Base-by-base conservation (phyloP, 2,329 filamentous ascomycete species). In the Ambrosiella beaveri region DNA sequence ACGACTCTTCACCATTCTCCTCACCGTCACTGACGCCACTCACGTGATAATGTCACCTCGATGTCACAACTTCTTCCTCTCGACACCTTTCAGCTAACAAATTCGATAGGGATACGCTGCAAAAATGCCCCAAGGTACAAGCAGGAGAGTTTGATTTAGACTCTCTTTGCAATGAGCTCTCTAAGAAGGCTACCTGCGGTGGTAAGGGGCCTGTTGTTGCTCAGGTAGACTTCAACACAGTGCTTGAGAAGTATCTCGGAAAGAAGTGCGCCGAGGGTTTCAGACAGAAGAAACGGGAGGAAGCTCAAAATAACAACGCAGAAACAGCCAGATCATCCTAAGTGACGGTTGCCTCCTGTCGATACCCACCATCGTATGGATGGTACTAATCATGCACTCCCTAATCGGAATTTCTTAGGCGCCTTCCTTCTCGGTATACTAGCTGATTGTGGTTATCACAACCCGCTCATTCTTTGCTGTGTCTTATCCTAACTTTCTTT, bases 101-200 rank as follows among this genome's bases (percentile, higher is more conserved):
- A n/a, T 19, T 55, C 37, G 39, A 60, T 60, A 60, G 91, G 93
- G 89, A 95, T 70, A 88, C 88, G 71, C 71, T 96, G 19, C 88
- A 94, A 72, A 81, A 79, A 40, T 94, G 89, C 69, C 84, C 88
- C 61, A 89, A 86, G 68, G 93, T 95, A 64, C 86, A 90, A 67
- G 86, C 81, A 59, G 90, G 90, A 64, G 90, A 94, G 64, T 88
- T 97, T 63, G 93, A 98, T 64, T 85, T 98, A 54, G 93, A 98
- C 67, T 83, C 85, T 39, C 78, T 98, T 27, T 98, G 93, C 72
- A 86, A 85, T 3, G 90, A 98, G 68, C 80, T 98, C 12, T 87
- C 91, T 63, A 87, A 90, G 68, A 98, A 98, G 73, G 93, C 93
- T 59, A 93, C 91, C 67, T 98, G 93, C 70, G 95, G 89, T 0